These are phyloP conservation scores for Metarhizium rileyi DNA, from an alignment of 2,329 filamentous ascomycete genomes.

Conservation along the genomic window DNA sequence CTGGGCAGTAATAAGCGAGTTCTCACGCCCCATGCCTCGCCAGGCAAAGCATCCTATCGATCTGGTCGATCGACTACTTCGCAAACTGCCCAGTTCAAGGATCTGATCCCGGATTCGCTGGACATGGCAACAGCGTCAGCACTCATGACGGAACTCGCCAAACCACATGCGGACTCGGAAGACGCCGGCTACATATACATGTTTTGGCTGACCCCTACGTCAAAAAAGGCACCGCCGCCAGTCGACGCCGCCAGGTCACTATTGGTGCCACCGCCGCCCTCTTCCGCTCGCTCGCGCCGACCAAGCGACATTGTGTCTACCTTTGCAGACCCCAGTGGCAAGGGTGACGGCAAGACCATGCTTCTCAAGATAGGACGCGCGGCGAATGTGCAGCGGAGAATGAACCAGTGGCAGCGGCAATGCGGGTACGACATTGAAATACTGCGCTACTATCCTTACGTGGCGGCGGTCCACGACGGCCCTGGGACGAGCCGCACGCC, in stretches of 20 bases:
- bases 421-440: conserved; percentile 84
- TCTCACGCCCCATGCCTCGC: conserved; percentile 14
- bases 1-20: conserved; percentile 1
- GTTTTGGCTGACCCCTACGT: conserved; percentile 79
- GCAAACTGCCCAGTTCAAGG: conserved; percentile 21
- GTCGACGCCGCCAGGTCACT: conserved; percentile 51
- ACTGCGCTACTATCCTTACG: conserved; percentile 85
- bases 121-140: conserved; percentile 58
- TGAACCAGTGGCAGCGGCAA: conserved; percentile 90
- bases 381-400: conserved; percentile 76
- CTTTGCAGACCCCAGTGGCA: conserved; percentile 29
- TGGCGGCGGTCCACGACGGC: conserved; percentile 33
- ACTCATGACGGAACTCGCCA: conserved; percentile 64
- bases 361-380: conserved; percentile 58
- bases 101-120: conserved; percentile 58
- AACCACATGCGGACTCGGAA: conserved; percentile 57
- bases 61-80: conserved; percentile 23
- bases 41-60: conserved; percentile 19
- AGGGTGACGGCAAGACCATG: conserved; percentile 45
- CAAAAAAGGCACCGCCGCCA: conserved; percentile 42
- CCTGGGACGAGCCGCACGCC: conserved; percentile 25
- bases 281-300: conserved; percentile 29
- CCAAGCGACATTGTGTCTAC: conserved; percentile 46
- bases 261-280: conserved; percentile 39
- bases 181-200: conserved; percentile 96